phyloP scores from a whole-genome alignment of 305 asterid genomes.

The Plantago lanceolata region DNA sequence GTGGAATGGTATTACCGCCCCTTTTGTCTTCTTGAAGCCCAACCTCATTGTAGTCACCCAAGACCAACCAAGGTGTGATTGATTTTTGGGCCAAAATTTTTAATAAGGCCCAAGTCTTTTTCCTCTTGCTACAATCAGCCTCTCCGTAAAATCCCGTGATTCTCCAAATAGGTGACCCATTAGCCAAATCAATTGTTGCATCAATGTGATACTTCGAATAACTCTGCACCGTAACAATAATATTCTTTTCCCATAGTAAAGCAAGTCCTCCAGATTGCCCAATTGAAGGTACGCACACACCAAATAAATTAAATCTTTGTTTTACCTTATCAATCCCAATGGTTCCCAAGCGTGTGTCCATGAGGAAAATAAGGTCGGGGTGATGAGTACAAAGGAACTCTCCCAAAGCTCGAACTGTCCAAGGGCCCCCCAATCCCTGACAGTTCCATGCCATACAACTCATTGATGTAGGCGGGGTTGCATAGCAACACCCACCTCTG shows the following conservation, averaged over 20 bases:
- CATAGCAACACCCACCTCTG: no score
- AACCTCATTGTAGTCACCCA: no score
- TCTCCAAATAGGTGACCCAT: not conserved
- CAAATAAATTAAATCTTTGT: not conserved
- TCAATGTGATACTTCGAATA: not conserved
- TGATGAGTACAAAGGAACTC: not conserved
- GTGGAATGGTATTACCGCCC: no score
- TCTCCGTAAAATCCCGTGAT: not conserved
- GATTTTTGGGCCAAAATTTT: no score
- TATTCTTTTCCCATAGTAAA: not conserved
- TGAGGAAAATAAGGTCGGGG: not conserved
- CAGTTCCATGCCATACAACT: no score
- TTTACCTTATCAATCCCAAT: not conserved
- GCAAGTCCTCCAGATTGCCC: slow-evolving; percentile 3
- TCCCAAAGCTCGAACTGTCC: not conserved
- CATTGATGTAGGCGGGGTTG: no score
- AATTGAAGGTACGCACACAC: not conserved
- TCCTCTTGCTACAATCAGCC: not conserved
- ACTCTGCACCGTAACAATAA: not conserved
- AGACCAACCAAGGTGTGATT: no score
- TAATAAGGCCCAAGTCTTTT: no score
- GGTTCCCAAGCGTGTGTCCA: not conserved
- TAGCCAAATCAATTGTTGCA: not conserved
- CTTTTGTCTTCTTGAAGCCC: no score
- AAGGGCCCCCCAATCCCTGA: not conserved